These are phyloP conservation scores for Pleomassaria siparia DNA, from an alignment of 2,329 filamentous ascomycete species.

Conservation along the genomic window DNA sequence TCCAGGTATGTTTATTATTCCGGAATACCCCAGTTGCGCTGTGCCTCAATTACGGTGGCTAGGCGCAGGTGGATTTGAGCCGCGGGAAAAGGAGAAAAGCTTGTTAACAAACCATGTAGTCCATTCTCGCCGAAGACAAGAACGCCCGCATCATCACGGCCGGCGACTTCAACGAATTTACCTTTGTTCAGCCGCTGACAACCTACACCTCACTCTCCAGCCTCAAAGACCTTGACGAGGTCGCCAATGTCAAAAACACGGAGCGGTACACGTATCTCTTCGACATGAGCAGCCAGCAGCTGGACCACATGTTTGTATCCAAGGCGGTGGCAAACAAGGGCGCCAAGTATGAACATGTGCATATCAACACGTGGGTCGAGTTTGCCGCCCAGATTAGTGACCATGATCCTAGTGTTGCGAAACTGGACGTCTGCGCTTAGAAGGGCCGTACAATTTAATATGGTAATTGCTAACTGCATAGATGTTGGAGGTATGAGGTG, in stretches of 20 bases:
- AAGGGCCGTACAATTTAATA: neutral
- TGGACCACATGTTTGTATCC: slow-evolving; percentile 72
- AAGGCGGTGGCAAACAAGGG: slow-evolving; percentile 37
- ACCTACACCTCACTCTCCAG: slow-evolving; percentile 57
- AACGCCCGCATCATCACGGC: slow-evolving; percentile 61
- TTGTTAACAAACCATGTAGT: slow-evolving; percentile 15
- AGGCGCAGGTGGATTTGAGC: too few species aligned
- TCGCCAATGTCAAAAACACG: slow-evolving; percentile 50
- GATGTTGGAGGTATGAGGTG: neutral
- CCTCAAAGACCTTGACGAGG: slow-evolving; percentile 64
- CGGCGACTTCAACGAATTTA: slow-evolving; percentile 75
- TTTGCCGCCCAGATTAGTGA: slow-evolving; percentile 62
- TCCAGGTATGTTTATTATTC: slow-evolving; percentile 26
- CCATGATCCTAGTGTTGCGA: slow-evolving; percentile 69
- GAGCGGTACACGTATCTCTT: slow-evolving; percentile 74
- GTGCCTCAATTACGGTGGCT: too few species aligned
- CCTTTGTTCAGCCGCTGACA: slow-evolving; percentile 61
- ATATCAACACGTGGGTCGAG: slow-evolving; percentile 69
- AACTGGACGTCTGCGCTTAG: slow-evolving; percentile 60
- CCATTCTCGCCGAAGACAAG: slow-evolving; percentile 58
- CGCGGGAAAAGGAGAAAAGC: too few species aligned
- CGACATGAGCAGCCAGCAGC: slow-evolving; percentile 68
- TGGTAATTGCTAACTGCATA: neutral
- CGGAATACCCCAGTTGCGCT: too few species aligned
- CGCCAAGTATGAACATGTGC: slow-evolving; percentile 64